Conservation (phyloP, 202 grass and related monocot genomes). For the Carex arenaria region DNA sequence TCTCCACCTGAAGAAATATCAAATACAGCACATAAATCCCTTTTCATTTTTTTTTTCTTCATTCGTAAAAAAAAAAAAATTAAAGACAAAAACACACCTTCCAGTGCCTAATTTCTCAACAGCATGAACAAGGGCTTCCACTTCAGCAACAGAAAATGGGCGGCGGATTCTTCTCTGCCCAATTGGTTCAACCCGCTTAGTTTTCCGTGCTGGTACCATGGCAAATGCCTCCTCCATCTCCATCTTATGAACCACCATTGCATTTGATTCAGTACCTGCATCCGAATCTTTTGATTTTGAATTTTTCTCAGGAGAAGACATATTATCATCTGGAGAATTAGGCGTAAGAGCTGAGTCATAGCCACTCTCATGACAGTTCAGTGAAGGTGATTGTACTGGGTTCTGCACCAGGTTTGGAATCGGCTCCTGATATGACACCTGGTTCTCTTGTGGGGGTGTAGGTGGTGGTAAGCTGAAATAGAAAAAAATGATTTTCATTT, state of each 20-base stretch:
- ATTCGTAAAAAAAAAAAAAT: conserved; percentile 13
- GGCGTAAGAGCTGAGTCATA: conserved; percentile 62
- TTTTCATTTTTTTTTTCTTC: conserved; percentile 8
- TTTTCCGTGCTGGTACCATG: conserved; percentile 45
- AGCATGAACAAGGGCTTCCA: conserved; percentile 89
- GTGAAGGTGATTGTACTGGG: conserved; percentile 21
- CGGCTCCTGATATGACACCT: conserved; percentile 14
- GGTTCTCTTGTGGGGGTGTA: conserved; percentile 5
- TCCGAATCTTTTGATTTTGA: conserved; percentile 43
- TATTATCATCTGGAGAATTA: conserved; percentile 18
- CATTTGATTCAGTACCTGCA: conserved; percentile 25
- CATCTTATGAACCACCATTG: conserved; percentile 31
- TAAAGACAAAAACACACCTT: conserved; percentile 54
- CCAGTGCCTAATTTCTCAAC: conserved; percentile 99
- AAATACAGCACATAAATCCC: conserved; percentile 26
- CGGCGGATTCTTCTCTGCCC: conserved; percentile 81
- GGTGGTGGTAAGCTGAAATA: conserved; percentile 10
- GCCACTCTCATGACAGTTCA: conserved; percentile 63
- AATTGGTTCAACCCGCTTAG: conserved; percentile 61
- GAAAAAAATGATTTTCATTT: not conserved
- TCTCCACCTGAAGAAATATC: conserved; percentile 66
- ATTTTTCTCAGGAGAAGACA: conserved; percentile 56
- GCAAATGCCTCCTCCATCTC: conserved; percentile 41
- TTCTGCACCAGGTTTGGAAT: not conserved
- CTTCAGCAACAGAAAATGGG: conserved; percentile 90